Evolutionary conservation across 306 rosid genomes (phyloP), one percentile per base, ranked within the genome.

Genomic region (Sophora flavescens): DNA sequence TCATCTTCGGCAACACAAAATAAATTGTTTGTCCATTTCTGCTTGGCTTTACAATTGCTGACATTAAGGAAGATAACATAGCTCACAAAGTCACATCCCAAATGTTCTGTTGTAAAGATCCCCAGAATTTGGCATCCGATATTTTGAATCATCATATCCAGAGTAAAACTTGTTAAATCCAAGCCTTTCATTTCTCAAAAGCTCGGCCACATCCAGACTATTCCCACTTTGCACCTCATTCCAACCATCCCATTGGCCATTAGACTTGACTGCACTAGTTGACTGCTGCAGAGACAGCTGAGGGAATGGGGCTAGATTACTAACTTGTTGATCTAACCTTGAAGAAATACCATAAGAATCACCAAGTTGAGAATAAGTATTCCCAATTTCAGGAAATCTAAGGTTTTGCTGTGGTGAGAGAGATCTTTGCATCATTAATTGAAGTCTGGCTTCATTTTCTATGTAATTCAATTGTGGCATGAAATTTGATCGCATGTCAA

Each of bases 161-260:
- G 87, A 71, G 79, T 96, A 96, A 57, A 87, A 87, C 77, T 96
- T 96, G 74, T 93, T 96, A 64, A 47, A 91, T 67, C 96, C 99
- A 69, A 87, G 85, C 80, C 97, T 90, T 56, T 95, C 99, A 87
- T 92, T 92, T 83, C 99, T 86, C 58, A 95, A 74, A 66, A 90
- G 87, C 80, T 92, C 98, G 2, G 95, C 91, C 84, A 95, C 88
- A 14, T 91, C 91, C 15, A 85, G 22, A 74, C 72, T 68, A 72
- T 78, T 95, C 65, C 93, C 97, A 61, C 86, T 81, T 76, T 95
- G 99, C 79, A 83, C 81, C 68, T 89, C 97, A 83, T 85, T 95
- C 99, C 99, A 95, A 63, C 93, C 87, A 81, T 90, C 96, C 97
- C 97, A 95, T 52, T 89, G 97, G 36, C 99, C 96, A 89, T 91